Percentiles rank a stretch among this genome's conserved stretches.
Evolutionary conservation across 805 yeast species (phyloP).

Genomic region (Yarrowia osloensis): DNA sequence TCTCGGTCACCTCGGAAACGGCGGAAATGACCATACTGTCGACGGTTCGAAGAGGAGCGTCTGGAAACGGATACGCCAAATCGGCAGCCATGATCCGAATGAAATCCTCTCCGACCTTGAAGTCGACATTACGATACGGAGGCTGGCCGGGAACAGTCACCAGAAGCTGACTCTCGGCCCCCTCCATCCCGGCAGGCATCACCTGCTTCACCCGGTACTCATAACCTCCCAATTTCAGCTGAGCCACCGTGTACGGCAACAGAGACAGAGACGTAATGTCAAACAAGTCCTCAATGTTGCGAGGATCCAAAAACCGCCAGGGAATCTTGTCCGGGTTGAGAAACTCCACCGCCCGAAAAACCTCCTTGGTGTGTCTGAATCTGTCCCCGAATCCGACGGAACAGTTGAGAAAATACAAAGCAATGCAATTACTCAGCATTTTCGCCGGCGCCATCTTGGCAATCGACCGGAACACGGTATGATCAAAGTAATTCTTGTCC

Average conservation of each 20-base stretch:
- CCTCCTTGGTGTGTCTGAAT: slow-evolving; percentile 37
- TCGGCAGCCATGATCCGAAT: neutral
- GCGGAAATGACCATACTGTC: neutral
- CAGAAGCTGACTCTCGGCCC: neutral
- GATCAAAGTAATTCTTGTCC: slow-evolving; percentile 38
- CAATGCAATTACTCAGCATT: slow-evolving; percentile 54
- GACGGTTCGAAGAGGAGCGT: slow-evolving; percentile 4
- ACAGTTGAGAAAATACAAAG: slow-evolving; percentile 53
- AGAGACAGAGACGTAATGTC: slow-evolving; percentile 34
- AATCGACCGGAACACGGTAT: slow-evolving; percentile 45
- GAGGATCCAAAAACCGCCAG: slow-evolving; percentile 49
- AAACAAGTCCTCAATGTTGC: slow-evolving; percentile 50
- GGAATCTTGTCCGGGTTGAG: slow-evolving; percentile 35
- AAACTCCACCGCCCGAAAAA: slow-evolving; percentile 34
- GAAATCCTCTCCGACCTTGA: slow-evolving; percentile 18
- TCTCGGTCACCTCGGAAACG: neutral
- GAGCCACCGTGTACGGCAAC: slow-evolving; percentile 21
- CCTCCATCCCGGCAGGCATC: neutral
- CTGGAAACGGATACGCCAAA: neutral
- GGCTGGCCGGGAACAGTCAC: neutral
- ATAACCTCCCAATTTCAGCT: neutral
- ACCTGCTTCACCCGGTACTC: slow-evolving; percentile 13
- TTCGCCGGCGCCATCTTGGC: slow-evolving; percentile 54
- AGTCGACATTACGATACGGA: neutral
- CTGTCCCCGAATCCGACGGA: slow-evolving; percentile 38